Base-by-base conservation (phyloP, 176 grass and related monocot genomes). In the Luzula sylvatica region DNA sequence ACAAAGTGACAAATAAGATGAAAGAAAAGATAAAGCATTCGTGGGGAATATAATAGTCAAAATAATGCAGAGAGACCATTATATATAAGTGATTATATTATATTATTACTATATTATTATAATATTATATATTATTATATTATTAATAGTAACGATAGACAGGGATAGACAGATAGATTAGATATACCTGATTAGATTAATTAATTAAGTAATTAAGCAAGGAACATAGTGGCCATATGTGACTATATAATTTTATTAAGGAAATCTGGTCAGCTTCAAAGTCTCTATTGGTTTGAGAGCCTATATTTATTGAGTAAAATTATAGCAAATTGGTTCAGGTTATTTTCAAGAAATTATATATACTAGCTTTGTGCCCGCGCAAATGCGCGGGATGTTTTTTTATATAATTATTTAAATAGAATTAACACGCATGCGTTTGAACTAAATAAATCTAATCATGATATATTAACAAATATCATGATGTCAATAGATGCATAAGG, bases 1-100 rank as follows among this genome's bases (percentile, higher is more conserved):
- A 64, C 60, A 48, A 21, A 50, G 9, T 23, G 60, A 64, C 58
- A 63, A 64, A 49, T 47, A 32, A 64, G 43, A 64, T 35, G 12
- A 7, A 40, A 6, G 11, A 11, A 46, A 15, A 46, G 43, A 46
- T 46, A 46, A 17, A 64, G 26, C 27, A 64, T 50, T 26, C 43
- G 47, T 56, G 3, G 16, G 27, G 14, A 38, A 17, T 29, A 2
- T 15, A 9, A 26, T 29, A 30, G 27, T 4, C 12, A 28, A 48
- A 46, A 27, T 26, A n/a, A n/a, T 47, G 43, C 42, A 12, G 25
- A 3, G 58, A 63, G 21, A 1, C 13, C 18, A 27, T 63, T 20
- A 46, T 35, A 7, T 35, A 7, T 35, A 35, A 7, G 30, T 35
- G 5, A 7, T 35, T 1, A 9, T 35, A 35, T 35, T 63, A 48